These are phyloP conservation scores for Cryptococcus wingfieldii DNA, from an alignment of 1,284 basidiomycete species.

Conservation along the genomic window DNA sequence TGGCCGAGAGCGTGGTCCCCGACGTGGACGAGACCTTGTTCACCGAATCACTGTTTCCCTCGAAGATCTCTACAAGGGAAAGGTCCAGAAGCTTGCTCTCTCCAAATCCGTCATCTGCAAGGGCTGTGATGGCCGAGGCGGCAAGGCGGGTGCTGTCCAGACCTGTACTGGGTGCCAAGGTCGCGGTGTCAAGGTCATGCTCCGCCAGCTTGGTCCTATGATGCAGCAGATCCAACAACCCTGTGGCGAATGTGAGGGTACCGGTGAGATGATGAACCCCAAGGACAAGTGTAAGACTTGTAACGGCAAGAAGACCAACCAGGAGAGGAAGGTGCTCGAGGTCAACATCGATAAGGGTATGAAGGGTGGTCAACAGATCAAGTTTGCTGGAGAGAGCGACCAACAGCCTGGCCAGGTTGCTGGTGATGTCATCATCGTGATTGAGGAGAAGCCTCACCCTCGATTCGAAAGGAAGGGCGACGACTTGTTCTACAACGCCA, in stretches of 20 bases:
- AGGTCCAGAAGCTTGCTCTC: conserved; percentile 94
- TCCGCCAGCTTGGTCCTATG: conserved; percentile 96
- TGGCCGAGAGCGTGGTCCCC: conserved; percentile 59
- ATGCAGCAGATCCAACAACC: conserved; percentile 97
- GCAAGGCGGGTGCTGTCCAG: conserved; percentile 92
- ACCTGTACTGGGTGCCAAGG: conserved; percentile 76
- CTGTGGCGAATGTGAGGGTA: conserved; percentile 87
- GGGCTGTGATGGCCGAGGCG: conserved; percentile 93
- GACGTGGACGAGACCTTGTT: conserved; percentile 96
- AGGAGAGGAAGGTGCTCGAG: conserved; percentile 97
- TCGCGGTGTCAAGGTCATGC: conserved; percentile 83
- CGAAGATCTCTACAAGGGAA: conserved; percentile 98
- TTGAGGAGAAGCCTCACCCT: conserved; percentile 93
- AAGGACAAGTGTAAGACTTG: conserved; percentile 93
- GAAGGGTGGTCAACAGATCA: conserved; percentile 95
- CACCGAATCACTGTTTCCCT: conserved; percentile 94
- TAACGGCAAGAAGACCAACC: conserved; percentile 90
- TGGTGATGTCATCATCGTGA: conserved; percentile 94
- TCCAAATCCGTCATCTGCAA: conserved; percentile 92
- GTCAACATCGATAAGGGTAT: conserved; percentile 99
- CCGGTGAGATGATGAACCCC: conserved; percentile 87
- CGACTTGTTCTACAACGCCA: conserved; percentile 80
- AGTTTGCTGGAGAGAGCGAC: conserved; percentile 92
- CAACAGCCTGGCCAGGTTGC: conserved; percentile 86
- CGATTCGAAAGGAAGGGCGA: conserved; percentile 90